Evolutionary conservation across 2,329 filamentous ascomycete species (phyloP), one percentile per base, ranked within the genome.

Genomic region (Penicillium sp.): DNA sequence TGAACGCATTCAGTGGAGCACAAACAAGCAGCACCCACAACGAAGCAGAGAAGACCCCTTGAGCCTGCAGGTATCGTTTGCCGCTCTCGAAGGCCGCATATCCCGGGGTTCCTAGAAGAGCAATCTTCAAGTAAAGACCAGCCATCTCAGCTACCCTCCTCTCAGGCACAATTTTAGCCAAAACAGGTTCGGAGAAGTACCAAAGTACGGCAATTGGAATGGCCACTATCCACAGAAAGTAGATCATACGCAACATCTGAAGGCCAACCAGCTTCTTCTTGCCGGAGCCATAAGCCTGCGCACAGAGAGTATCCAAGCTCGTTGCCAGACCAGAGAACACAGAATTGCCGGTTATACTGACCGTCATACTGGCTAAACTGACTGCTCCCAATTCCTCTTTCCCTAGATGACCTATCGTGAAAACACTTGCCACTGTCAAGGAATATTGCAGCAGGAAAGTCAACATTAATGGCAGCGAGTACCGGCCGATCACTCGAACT

Each of bases 241-340:
- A 88, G 1, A 90, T 79, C 90, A 93, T 93, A 52, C 90, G 83
- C 74, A 94, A 89, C 59, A 91, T 82, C 66, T 94, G 90, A 51
- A 94, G 72, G 1, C 90, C 93, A 54, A 97, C 93, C 5, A 97
- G 83, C 63, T 92, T 89, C 69, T 89, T 95, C 70, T 89, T 89
- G 0, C 93, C 93, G 0, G 90, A 95, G 2, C 94, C 93, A 69
- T 95, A 97, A 0, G 94, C 93, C 73, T 97, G 93, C 0, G 93
- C 86, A 71, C 93, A 97, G 2, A 97, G 85, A 0, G 93, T 97
- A 74, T 97, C 93, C 33, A 97, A 80, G 60, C 88, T 91, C 4
- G 93, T 97, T 1, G 92, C 88, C 13, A 97, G 81, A n/a, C 92
- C 89, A 68, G 92, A 89, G 68, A 90, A 89, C 14, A 90, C 85